Evolutionary conservation across 176 grass and related monocot genomes (phyloP).

Genomic region (Metroxylon sagu): DNA sequence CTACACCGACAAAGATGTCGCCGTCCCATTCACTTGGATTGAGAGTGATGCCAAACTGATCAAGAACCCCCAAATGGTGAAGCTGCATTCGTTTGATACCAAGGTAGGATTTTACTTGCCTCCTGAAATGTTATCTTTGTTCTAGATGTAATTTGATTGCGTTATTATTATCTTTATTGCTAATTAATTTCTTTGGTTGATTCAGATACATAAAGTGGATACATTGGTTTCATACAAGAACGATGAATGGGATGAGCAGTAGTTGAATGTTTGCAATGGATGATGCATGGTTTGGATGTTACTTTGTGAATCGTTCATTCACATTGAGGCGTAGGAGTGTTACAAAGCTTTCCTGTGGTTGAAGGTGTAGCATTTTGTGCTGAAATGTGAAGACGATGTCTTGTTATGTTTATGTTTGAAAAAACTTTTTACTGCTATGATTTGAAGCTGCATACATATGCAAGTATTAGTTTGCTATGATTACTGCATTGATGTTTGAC

Average conservation of each 20-base stretch:
- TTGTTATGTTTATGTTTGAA: no score
- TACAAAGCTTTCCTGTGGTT: no score
- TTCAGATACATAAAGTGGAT: conserved; percentile 98
- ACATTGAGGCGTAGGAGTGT: conserved; percentile 32
- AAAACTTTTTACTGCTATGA: no score
- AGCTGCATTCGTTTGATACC: conserved; percentile 91
- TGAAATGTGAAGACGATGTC: no score
- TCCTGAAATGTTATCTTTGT: no score
- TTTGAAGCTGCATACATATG: no score
- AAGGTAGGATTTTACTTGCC: conserved; percentile 38
- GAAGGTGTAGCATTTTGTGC: no score
- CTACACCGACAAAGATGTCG: conserved; percentile 81
- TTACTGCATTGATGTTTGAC: no score
- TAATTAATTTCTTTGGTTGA: not conserved
- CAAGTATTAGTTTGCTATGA: no score
- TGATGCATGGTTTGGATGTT: not conserved
- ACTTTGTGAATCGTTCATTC: conserved; percentile 90
- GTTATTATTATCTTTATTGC: not conserved
- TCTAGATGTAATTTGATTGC: not conserved
- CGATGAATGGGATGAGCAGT: conserved; percentile 75
- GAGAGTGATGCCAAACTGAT: conserved; percentile 98
- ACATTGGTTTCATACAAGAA: conserved; percentile 93
- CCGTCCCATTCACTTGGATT: conserved; percentile 69
- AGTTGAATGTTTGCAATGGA: not conserved
- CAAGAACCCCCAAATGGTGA: conserved; percentile 93